These are phyloP conservation scores for Venturiaceae sp. DNA, from an alignment of 2,329 filamentous ascomycete species.

Conservation along the genomic window DNA sequence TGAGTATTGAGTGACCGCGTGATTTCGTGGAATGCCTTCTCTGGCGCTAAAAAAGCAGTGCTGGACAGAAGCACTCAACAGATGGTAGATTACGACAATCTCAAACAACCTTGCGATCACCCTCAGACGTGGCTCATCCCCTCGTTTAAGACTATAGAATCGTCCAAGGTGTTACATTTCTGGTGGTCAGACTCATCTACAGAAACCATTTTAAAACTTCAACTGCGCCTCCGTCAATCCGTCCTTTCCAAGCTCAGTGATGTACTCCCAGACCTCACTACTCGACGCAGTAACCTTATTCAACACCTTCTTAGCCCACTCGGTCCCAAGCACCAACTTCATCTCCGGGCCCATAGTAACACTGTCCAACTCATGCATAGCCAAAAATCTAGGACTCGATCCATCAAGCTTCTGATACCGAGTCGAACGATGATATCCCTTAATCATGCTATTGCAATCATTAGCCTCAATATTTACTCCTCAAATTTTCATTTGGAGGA, in stretches of 20 bases:
- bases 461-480: constrained; percentile 13
- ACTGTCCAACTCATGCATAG: constrained; percentile 16
- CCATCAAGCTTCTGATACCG: constrained; percentile 12
- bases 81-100: too few relatives aligned
- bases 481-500: constrained; percentile 10
- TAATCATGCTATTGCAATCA: constrained; percentile 11
- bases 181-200: too few relatives aligned
- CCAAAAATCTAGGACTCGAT: constrained; percentile 12
- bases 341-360: constrained; percentile 10
- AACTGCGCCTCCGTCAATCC: neutral
- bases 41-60: too few relatives aligned
- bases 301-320: constrained; percentile 17
- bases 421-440: constrained; percentile 14
- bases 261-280: constrained; percentile 12
- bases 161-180: too few relatives aligned
- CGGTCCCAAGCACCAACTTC: constrained; percentile 13
- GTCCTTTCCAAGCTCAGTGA: constrained; percentile 1
- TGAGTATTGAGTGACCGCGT: too few relatives aligned
- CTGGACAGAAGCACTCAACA: too few relatives aligned
- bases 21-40: too few relatives aligned
- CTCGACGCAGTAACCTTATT: constrained; percentile 11
- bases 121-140: too few relatives aligned
- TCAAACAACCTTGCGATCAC: too few relatives aligned
- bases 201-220: constrained; percentile 6
- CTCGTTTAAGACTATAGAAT: too few relatives aligned